A percentile compares a stretch with the other conserved stretches of the same genome.
These are phyloP conservation scores for Alternaria sp. DNA, from an alignment of 2,329 filamentous ascomycete species.

Conservation along the genomic window DNA sequence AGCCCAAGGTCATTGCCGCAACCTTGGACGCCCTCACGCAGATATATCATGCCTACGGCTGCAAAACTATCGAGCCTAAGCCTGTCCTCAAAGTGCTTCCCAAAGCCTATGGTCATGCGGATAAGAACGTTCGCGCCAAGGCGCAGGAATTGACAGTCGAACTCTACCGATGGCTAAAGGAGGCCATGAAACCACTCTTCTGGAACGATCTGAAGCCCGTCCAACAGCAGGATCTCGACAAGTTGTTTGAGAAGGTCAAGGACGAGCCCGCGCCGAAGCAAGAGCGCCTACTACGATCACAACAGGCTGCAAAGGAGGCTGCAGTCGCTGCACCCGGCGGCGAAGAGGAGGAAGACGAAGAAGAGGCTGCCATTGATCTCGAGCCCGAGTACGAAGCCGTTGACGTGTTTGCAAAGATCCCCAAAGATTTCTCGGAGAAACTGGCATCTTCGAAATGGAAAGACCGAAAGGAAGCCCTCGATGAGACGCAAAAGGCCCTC, in stretches of 20 bases:
- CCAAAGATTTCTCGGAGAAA: conserved; percentile 82
- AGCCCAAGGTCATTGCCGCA: conserved; percentile 85
- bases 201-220: conserved; percentile 96
- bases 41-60: conserved; percentile 93
- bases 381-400: conserved; percentile 77
- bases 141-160: conserved; percentile 92
- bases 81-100: conserved; percentile 86
- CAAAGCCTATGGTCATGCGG: conserved; percentile 92
- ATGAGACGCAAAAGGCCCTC: conserved; percentile 77
- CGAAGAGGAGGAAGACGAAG: conserved; percentile 59
- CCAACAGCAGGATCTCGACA: conserved; percentile 92
- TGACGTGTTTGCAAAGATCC: conserved; percentile 83
- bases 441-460: conserved; percentile 97
- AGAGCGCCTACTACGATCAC: conserved; percentile 84
- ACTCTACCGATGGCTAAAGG: conserved; percentile 94
- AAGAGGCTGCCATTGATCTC: conserved; percentile 76
- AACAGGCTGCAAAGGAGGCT: conserved; percentile 83
- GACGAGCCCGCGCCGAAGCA: conserved; percentile 88
- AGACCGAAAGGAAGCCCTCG: conserved; percentile 92
- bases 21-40: conserved; percentile 79
- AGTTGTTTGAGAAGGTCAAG: conserved; percentile 93
- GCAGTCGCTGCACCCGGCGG: conserved; percentile 69
- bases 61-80: conserved; percentile 93
- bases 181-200: conserved; percentile 98
- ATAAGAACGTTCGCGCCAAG: conserved; percentile 97